Evolutionary conservation across 257 asterid species (phyloP), one percentile per base, ranked within the genome.

Genomic region (Solanum pinnatisectum): DNA sequence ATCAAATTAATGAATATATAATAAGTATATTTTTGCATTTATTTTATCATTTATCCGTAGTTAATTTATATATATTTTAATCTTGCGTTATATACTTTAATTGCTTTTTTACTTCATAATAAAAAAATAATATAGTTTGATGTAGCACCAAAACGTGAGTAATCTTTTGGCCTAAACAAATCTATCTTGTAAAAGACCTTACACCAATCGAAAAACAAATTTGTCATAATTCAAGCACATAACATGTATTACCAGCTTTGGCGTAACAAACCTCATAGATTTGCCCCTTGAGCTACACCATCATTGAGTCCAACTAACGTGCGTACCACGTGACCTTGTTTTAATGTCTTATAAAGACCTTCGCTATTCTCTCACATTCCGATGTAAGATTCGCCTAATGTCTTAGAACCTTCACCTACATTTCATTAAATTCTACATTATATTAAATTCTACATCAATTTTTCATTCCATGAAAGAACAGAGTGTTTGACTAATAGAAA

Each of bases 201-300:
- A 6, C 14, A 71, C 25, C 78, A 71, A 71, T 1, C 6, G 8
- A 2, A 36, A 71, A 16, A 71, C 0, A 71, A 70, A 71, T 16
- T 71, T 33, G n/a, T 8, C 20, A 30, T 22, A 71, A 8, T 18
- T 71, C n/a, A 8, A 71, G 22, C 42, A 15, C 40, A 6, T 27
- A 12, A 15, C 22, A 14, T 13, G 13, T 71, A 32, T 32, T 71
- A 16, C 1, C 42, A 5, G 25, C 14, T 32, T 71, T 32, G 42
- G 0, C 12, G 2, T 32, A 32, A 32, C n/a, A 32, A 10, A 71
- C 4, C 40, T 71, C 0, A 7, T 0, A 16, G 0, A 71, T 71
- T 15, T 71, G 40, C 32, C 8, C 7, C 7, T 32, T 0, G 14
- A 10, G 22, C 78, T 32, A 71, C n/a, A 18, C 6, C 11, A 30